Evolutionary conservation across 2,329 filamentous ascomycete species (phyloP).

Genomic region (Botrytis paeoniae): DNA sequence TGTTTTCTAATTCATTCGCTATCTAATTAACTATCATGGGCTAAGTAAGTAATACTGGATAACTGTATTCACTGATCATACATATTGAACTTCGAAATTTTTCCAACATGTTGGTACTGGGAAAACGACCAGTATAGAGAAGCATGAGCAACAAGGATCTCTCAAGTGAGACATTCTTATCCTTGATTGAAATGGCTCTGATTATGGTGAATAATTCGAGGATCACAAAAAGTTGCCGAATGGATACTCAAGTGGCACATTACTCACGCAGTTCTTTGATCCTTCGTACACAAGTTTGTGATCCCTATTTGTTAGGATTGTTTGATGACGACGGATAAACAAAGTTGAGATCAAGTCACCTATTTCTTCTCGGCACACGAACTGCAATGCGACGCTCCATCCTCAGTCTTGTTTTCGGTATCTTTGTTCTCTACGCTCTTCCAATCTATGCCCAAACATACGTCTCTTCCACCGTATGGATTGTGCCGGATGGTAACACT

Average conservation of each 20-base stretch:
- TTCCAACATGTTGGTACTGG: neutral
- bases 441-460: neutral
- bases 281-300: neutral
- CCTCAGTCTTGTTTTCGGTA: neutral
- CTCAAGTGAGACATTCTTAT: neutral
- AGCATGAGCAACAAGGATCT: neutral
- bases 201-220: neutral
- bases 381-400: neutral
- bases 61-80: neutral
- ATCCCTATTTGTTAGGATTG: neutral
- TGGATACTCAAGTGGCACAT: neutral
- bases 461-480: conserved; percentile 3
- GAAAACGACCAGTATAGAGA: neutral
- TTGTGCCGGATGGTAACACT: neutral
- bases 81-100: neutral
- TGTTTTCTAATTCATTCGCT: neutral
- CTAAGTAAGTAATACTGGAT: neutral
- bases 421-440: neutral
- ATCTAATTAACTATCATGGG: neutral
- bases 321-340: neutral
- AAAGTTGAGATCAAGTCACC: too few species aligned
- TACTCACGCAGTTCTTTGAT: neutral
- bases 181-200: neutral
- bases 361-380: neutral
- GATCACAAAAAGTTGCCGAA: neutral